Evolutionary conservation across 352 stramenopile species (phyloP).

Genomic region (Globisporangium echinulatum): DNA sequence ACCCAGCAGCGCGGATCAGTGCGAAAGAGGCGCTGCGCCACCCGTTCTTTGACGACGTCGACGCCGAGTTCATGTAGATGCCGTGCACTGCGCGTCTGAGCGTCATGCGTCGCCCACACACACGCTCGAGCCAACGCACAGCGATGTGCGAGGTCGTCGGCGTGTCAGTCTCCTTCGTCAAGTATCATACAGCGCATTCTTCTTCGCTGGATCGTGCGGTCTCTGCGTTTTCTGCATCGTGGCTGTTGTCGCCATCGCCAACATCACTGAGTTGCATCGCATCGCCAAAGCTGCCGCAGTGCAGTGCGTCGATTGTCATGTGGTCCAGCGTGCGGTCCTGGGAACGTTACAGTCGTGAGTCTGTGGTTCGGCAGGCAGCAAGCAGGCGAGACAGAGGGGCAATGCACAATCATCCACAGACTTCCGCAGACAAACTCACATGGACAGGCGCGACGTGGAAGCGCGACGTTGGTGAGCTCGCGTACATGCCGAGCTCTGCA

Average conservation of each 20-base stretch:
- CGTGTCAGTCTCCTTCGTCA: too few relatives aligned
- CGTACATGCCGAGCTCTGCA: conserved; percentile 22
- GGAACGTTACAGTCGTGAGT: not conserved
- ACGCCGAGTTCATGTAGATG: conserved; percentile 59
- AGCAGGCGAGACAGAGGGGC: not conserved
- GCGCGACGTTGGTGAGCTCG: conserved; percentile 14
- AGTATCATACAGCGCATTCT: not conserved
- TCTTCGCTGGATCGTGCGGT: not conserved
- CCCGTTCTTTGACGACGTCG: conserved; percentile 80
- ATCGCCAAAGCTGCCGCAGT: not conserved
- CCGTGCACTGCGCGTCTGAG: too few relatives aligned
- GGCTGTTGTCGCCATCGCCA: not conserved
- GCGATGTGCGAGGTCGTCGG: too few relatives aligned
- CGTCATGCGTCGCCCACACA: too few relatives aligned
- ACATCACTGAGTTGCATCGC: not conserved
- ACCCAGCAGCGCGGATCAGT: conserved; percentile 63
- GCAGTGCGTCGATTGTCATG: not conserved
- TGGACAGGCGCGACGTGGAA: conserved; percentile 3
- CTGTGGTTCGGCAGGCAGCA: not conserved
- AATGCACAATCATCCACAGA: too few relatives aligned
- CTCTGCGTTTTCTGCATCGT: not conserved
- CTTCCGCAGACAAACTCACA: not conserved
- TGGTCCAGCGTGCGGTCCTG: not conserved
- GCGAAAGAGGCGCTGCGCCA: conserved; percentile 79
- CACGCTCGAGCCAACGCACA: too few relatives aligned